Conservation (phyloP, 805 yeast species). For the Zygoascus flipseniorum region DNA sequence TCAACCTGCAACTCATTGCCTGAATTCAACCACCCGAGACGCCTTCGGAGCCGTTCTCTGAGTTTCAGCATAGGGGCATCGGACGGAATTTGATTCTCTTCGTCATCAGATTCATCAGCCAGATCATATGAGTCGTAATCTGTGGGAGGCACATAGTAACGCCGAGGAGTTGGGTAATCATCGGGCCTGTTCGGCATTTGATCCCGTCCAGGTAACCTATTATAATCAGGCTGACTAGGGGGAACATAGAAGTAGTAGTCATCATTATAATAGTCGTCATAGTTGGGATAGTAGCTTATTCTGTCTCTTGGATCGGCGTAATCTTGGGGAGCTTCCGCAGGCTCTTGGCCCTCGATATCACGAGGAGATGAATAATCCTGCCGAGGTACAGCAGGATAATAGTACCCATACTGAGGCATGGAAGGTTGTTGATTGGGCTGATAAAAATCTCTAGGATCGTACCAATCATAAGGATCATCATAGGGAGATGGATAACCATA, state of each 20-base stretch:
- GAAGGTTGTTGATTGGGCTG: background rate
- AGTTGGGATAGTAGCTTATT: background rate
- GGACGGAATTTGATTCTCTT: slow-evolving; percentile 2
- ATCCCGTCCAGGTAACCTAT: background rate
- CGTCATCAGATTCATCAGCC: background rate
- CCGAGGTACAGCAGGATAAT: background rate
- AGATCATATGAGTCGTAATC: background rate
- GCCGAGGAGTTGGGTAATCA: background rate
- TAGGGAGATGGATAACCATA: background rate
- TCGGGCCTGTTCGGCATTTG: background rate
- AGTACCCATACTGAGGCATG: background rate
- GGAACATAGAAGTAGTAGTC: background rate
- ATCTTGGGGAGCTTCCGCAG: background rate
- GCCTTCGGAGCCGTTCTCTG: background rate
- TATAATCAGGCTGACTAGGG: background rate
- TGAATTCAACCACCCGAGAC: background rate
- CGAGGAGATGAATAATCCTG: background rate
- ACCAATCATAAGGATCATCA: background rate
- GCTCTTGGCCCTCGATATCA: background rate
- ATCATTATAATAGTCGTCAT: background rate
- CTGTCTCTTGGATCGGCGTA: background rate
- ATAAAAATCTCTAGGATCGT: background rate
- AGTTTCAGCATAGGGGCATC: background rate
- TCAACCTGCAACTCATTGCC: background rate
- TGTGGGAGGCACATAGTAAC: background rate